A percentile compares a stretch with the other conserved stretches of the same genome.
Evolutionary conservation across 108 stramenopile genomes (phyloP).

Genomic region (Schizochytrium sp.): DNA sequence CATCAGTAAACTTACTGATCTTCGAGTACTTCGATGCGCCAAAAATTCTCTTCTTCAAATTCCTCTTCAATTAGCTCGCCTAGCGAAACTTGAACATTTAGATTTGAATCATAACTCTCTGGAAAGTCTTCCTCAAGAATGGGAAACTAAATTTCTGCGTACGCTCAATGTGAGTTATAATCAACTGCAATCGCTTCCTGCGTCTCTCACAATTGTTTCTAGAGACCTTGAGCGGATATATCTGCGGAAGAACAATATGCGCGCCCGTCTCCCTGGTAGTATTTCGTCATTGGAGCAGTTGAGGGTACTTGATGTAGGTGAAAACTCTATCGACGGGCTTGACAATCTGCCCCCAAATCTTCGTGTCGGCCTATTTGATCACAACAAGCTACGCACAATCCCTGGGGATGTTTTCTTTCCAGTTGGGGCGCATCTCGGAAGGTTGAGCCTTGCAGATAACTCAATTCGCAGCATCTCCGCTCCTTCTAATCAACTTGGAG

Average conservation of each 20-base stretch:
- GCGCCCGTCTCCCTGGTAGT: not conserved
- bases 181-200: not conserved
- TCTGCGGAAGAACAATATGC: not conserved
- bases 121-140: slow-evolving; percentile 29
- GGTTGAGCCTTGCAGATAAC: slow-evolving; percentile 3
- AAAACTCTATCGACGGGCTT: not conserved
- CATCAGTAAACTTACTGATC: not conserved
- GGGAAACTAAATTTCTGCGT: not conserved
- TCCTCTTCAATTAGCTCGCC: not conserved
- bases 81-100: not conserved
- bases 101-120: not conserved
- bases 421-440: not conserved
- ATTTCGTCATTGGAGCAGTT: not conserved
- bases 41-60: not conserved
- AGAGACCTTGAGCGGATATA: not conserved
- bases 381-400: slow-evolving; percentile 1
- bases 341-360: not conserved
- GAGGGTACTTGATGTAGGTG: not conserved
- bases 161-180: not conserved
- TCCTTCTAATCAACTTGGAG: not conserved
- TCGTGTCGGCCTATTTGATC: not conserved
- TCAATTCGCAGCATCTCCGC: not conserved
- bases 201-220: not conserved
- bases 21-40: slow-evolving; percentile 19
- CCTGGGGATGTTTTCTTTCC: not conserved